A percentile compares a stretch with the other conserved stretches of the same genome.
Evolutionary conservation across 331 rosid species (phyloP).

Genomic region (Phaseolus coccineus): DNA sequence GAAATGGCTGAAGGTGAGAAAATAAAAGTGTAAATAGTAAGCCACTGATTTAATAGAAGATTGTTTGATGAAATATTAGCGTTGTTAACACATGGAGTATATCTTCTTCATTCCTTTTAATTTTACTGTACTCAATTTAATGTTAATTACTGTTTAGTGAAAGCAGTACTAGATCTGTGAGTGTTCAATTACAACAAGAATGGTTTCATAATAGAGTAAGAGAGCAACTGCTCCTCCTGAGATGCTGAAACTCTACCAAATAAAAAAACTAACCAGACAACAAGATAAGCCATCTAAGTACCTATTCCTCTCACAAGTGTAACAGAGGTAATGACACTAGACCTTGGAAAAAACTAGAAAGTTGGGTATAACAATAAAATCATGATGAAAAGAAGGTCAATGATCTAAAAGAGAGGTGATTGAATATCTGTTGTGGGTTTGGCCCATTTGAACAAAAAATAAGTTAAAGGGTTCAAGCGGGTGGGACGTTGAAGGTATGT

Average conservation of each 20-base stretch:
- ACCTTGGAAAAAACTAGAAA: background rate
- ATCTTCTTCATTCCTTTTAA: background rate
- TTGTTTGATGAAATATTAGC: background rate
- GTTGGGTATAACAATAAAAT: slow-evolving; percentile 7
- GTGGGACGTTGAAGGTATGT: no score
- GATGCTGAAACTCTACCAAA: slow-evolving; percentile 10
- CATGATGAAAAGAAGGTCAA: slow-evolving; percentile 9
- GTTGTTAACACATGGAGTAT: background rate
- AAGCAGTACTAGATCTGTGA: background rate
- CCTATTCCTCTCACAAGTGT: background rate
- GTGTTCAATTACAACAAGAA: background rate
- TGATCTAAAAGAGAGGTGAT: slow-evolving; percentile 16
- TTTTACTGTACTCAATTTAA: background rate
- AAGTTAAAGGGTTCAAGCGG: background rate
- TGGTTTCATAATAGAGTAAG: background rate
- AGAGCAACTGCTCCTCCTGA: background rate
- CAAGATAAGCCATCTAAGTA: background rate
- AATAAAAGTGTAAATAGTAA: background rate
- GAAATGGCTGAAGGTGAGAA: slow-evolving; percentile 14
- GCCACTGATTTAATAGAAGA: background rate
- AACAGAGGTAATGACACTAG: slow-evolving; percentile 6
- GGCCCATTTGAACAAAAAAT: background rate
- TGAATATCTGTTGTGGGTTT: slow-evolving; percentile 2
- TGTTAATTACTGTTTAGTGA: background rate
- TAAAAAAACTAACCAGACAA: background rate